These are phyloP conservation scores for Phytophthora palmivora DNA, from an alignment of 352 stramenopile species.

Conservation along the genomic window DNA sequence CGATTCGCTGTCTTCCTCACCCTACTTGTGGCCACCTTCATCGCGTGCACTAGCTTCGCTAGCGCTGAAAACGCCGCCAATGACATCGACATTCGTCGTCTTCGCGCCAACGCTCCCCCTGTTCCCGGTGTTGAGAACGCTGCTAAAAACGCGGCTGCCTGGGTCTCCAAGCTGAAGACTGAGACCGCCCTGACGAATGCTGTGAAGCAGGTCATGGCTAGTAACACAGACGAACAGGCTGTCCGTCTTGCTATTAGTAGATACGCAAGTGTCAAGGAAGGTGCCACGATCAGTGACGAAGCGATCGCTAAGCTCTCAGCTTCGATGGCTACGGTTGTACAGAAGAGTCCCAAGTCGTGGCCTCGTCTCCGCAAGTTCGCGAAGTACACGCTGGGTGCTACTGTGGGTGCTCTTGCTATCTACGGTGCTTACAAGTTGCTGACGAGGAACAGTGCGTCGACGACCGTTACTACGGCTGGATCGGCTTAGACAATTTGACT, in stretches of 20 bases:
- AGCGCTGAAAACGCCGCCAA: neutral
- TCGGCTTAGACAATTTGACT: too few relatives aligned
- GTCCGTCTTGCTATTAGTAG: neutral
- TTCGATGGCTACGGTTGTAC: neutral
- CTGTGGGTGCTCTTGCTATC: neutral
- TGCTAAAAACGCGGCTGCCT: neutral
- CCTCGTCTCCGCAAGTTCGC: neutral
- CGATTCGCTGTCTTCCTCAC: neutral
- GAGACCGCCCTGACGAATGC: neutral
- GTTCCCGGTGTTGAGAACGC: neutral
- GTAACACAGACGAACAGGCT: neutral
- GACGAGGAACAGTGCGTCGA: neutral
- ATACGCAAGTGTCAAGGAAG: neutral
- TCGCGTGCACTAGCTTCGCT: neutral
- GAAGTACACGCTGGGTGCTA: conserved; percentile 1
- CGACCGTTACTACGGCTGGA: too few relatives aligned
- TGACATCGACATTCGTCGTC: neutral
- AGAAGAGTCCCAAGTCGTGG: conserved; percentile 3
- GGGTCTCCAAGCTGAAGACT: neutral
- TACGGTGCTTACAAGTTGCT: conserved; percentile 8
- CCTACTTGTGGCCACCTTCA: neutral
- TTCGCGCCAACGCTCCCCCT: neutral
- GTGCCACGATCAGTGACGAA: neutral
- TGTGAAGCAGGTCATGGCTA: neutral
- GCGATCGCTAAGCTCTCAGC: neutral